phyloP scores from a whole-genome alignment of 1,284 basidiomycete species.

The Ceratobasidium sp. region DNA sequence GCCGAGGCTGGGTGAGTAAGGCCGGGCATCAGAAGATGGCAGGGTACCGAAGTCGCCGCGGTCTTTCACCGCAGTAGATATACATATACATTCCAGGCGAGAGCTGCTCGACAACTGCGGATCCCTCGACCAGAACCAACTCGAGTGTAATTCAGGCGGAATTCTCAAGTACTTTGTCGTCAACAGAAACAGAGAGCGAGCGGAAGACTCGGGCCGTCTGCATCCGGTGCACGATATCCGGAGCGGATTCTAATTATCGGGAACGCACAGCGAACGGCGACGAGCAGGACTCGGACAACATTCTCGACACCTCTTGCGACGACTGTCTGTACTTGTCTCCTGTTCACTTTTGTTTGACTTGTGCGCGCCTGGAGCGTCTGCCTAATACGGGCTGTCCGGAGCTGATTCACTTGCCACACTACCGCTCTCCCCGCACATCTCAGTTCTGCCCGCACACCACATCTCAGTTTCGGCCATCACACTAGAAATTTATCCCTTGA shows the following conservation, averaged over 20 bases:
- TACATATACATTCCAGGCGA: background rate
- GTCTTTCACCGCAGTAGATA: background rate
- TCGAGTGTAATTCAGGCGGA: no score
- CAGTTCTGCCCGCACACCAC: no score
- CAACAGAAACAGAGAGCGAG: conserved; percentile 2
- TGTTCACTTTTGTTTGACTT: no score
- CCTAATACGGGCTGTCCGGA: conserved; percentile 15
- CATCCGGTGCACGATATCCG: no score
- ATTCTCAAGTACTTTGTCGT: background rate
- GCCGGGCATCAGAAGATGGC: conserved; percentile 11
- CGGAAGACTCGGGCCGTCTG: conserved; percentile 1
- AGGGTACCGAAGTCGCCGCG: conserved; percentile 4
- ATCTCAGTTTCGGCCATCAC: conserved; percentile 23
- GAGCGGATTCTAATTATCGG: no score
- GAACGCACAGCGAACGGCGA: background rate
- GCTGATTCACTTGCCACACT: conserved; percentile 4
- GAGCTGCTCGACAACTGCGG: conserved; percentile 1
- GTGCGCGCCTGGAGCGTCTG: conserved; percentile 6
- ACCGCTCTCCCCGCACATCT: no score
- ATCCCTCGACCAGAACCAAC: background rate
- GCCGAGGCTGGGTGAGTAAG: no score
- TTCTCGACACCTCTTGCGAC: background rate
- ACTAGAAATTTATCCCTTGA: background rate
- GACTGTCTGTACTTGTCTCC: background rate
- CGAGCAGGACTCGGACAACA: conserved; percentile 19